Base-by-base conservation (phyloP, 2,329 filamentous ascomycete species). In the Pseudocercospora fuligena region DNA sequence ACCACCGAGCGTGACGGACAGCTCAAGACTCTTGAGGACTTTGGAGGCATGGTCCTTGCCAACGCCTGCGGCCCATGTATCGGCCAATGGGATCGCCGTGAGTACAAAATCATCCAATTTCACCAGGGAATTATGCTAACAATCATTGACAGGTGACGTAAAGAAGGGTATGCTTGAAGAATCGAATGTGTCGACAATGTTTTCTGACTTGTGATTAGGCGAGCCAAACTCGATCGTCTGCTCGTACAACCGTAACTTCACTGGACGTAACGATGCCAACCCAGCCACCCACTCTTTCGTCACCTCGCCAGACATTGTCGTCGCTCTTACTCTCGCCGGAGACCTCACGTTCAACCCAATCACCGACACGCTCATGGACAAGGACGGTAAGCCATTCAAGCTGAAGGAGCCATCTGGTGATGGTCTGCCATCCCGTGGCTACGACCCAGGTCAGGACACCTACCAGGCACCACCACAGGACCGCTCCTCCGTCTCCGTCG, bases 211-310 rank as follows among this genome's bases (percentile, higher is more conserved):
- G 33, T 19, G 16, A 29, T 46, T 98, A 89, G 94, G 94, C 73
- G 90, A 92, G 75, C 85, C 93, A 77, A 99, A 99, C 89, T 96
- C 93, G 6, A 99, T 99, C 80, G 86, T 99, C 80, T 97, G 94
- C 56, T 98, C 95, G 29, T 99, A 97, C 90, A 99, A 99, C 91
- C 93, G 95, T 83, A 98, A 99, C 89, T 98, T 99, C 86, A 98
- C 94, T 69, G 94, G 94, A 73, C 93, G 95, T 80, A 98, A 98
- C 82, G 94, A 97, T 75, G 93, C 92, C 73, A 98, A 97, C 87
- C 93, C 93, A 47, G 93, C 93, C 63, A 97, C 93, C 60, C 93
- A 97, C 85, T 92, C 92, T 66, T 97, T 97, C 81, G 93, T 97
- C 73, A 90, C 93, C 71, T 97, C 93, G 6, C 93, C 93, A 64